These are phyloP conservation scores for Dissoconium aciculare DNA, from an alignment of 2,329 filamentous ascomycete genomes.

Conservation along the genomic window DNA sequence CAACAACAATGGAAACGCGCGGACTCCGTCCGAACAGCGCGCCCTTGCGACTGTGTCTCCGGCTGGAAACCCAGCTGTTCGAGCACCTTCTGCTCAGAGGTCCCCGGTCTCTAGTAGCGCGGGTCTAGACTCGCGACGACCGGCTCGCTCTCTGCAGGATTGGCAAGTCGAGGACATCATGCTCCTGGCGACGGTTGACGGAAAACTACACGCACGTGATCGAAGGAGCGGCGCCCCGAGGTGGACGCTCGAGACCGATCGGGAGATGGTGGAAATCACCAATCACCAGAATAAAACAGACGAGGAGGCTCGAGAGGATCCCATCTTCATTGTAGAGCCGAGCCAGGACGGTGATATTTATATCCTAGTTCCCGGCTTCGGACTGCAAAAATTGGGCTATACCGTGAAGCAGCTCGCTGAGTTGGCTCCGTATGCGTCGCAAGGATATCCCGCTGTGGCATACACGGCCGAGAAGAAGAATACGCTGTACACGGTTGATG, in stretches of 20 bases:
- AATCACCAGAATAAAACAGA: constrained; percentile 48
- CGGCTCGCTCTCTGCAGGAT: constrained; percentile 94
- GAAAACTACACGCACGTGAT: constrained; percentile 83
- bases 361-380: constrained; percentile 57
- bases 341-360: constrained; percentile 76
- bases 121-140: constrained; percentile 58
- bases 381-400: constrained; percentile 51
- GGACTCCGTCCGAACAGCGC: constrained; percentile 53
- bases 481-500: constrained; percentile 77
- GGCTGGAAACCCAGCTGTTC: constrained; percentile 64
- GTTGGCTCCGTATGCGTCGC: constrained; percentile 58
- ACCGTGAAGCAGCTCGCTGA: constrained; percentile 78
- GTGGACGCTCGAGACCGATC: constrained; percentile 73
- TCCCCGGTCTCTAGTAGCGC: constrained; percentile 40
- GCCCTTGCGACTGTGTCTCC: constrained; percentile 96
- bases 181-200: constrained; percentile 98
- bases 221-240: constrained; percentile 68
- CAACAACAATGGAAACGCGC: constrained; percentile 18
- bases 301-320: constrained; percentile 55
- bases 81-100: constrained; percentile 65
- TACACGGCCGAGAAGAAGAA: constrained; percentile 89
- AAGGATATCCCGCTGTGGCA: constrained; percentile 56
- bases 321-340: constrained; percentile 90
- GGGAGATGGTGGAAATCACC: constrained; percentile 79
- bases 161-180: constrained; percentile 99